Conservation (phyloP, 169 alveolate genomes). For the Cryptosporidium sp. region DNA sequence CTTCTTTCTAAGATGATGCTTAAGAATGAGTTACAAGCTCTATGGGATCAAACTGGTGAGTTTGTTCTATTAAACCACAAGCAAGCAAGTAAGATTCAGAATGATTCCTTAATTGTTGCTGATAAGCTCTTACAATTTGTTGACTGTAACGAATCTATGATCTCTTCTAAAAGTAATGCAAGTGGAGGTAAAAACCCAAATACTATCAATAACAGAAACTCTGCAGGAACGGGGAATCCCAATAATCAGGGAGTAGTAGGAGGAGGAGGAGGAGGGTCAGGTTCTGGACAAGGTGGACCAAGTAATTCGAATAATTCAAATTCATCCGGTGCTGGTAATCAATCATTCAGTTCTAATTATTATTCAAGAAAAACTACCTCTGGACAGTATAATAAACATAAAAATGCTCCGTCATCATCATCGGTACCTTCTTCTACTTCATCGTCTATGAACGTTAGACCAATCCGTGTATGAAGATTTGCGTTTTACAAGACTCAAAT, state of each 20-base stretch:
- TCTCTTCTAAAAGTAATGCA: slow-evolving; percentile 23
- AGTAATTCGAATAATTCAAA: not conserved
- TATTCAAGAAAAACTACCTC: slow-evolving; percentile 32
- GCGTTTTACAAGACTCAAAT: not conserved
- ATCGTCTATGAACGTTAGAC: slow-evolving; percentile 17
- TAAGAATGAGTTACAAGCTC: slow-evolving; percentile 89
- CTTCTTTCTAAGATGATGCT: slow-evolving; percentile 91
- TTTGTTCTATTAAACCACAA: slow-evolving; percentile 89
- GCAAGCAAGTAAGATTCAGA: slow-evolving; percentile 90
- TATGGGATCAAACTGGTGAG: slow-evolving; percentile 91
- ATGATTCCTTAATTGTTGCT: slow-evolving; percentile 84
- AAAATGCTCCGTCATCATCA: not conserved
- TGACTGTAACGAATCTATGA: slow-evolving; percentile 60
- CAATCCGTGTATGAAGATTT: slow-evolving; percentile 28
- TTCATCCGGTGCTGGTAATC: not conserved
- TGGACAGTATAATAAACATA: slow-evolving; percentile 27
- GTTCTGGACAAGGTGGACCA: slow-evolving; percentile 4
- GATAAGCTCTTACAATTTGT: slow-evolving; percentile 77
- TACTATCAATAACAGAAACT: not conserved
- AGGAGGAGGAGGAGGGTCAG: not conserved
- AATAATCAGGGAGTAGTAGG: not conserved
- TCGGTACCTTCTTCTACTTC: slow-evolving; percentile 8
- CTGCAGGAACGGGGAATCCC: slow-evolving; percentile 24
- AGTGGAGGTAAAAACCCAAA: slow-evolving; percentile 10
- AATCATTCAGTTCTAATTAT: slow-evolving; percentile 16